Conservation (phyloP, 257 asterid species). For the Linderniella brevidens region DNA sequence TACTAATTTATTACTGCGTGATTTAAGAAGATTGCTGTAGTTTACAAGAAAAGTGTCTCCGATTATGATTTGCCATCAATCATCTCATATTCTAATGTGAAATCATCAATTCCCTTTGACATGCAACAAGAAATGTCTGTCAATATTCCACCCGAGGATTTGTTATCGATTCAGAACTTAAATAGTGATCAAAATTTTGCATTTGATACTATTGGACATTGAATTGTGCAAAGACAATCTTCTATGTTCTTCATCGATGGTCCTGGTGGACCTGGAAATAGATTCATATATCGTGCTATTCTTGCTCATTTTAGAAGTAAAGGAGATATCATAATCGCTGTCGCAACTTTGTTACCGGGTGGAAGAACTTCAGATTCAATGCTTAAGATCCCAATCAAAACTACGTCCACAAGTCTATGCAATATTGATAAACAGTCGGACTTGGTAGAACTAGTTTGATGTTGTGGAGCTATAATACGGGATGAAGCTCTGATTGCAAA, state of each 20-base stretch:
- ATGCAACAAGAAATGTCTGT: neutral
- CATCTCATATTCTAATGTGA: neutral
- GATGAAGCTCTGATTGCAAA: neutral
- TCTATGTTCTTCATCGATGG: neutral
- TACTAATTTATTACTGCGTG: neutral
- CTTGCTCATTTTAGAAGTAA: neutral
- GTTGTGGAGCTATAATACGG: neutral
- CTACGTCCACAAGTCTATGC: neutral
- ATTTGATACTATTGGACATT: neutral
- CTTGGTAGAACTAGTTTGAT: neutral
- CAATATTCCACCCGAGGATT: neutral
- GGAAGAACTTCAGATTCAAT: neutral
- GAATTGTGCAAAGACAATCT: neutral
- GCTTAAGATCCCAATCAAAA: neutral
- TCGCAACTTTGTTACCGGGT: neutral
- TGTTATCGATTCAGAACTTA: neutral
- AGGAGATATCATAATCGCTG: neutral
- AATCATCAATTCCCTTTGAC: neutral
- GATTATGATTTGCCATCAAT: neutral
- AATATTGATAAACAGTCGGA: neutral
- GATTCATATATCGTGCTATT: neutral
- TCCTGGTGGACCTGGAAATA: neutral
- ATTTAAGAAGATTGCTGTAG: neutral
- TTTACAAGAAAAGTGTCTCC: neutral
- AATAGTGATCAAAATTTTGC: neutral